These are phyloP conservation scores for Alternaria dauci DNA, from an alignment of 2,329 filamentous ascomycete species.

Conservation along the genomic window DNA sequence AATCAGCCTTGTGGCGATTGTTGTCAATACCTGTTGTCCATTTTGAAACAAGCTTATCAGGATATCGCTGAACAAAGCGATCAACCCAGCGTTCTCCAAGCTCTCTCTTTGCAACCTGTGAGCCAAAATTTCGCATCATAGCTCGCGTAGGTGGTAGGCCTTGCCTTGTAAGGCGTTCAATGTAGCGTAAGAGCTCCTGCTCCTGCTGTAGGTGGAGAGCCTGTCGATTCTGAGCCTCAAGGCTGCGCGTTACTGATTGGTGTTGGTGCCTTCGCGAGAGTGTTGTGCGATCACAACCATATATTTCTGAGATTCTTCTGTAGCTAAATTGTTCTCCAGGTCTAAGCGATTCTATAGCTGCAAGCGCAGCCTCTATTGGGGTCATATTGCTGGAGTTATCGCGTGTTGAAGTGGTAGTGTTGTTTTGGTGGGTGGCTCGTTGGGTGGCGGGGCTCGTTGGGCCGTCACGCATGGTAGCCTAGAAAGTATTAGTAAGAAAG, in stretches of 20 bases:
- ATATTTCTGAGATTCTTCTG: not conserved
- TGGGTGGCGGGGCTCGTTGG: too few species aligned
- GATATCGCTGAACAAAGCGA: slow-evolving; percentile 16
- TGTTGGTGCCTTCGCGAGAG: not conserved
- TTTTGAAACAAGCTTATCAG: slow-evolving; percentile 8
- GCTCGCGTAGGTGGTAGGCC: not conserved
- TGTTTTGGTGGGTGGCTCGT: too few species aligned
- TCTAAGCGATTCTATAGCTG: not conserved
- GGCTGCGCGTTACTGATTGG: not conserved
- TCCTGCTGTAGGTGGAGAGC: not conserved
- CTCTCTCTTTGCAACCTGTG: not conserved
- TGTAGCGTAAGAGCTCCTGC: slow-evolving; percentile 3
- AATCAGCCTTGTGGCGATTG: slow-evolving; percentile 18
- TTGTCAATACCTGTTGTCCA: slow-evolving; percentile 15
- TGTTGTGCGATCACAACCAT: not conserved
- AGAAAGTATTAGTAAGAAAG: not conserved
- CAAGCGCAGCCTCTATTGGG: not conserved
- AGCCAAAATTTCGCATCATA: too few species aligned
- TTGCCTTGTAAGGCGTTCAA: not conserved
- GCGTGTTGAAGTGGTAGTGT: too few species aligned
- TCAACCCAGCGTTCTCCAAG: slow-evolving; percentile 17
- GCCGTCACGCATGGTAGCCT: not conserved
- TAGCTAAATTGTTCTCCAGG: not conserved
- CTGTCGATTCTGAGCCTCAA: too few species aligned
- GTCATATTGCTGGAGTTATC: not conserved